phyloP scores from a whole-genome alignment of 2,329 filamentous ascomycete genomes.

The Elsinoe perseae region DNA sequence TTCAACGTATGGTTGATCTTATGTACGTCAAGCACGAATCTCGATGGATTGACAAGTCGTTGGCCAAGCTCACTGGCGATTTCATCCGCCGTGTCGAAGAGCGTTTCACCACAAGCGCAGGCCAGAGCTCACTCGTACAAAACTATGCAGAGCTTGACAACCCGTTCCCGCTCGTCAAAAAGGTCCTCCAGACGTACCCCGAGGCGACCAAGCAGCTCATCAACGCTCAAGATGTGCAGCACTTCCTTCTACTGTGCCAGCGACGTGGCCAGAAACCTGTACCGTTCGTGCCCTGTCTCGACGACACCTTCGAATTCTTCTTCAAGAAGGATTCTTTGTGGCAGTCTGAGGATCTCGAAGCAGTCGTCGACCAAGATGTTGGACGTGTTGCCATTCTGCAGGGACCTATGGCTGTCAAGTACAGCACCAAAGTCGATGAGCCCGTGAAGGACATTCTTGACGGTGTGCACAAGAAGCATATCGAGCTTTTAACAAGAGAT shows the following conservation, averaged over 20 bases:
- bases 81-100: conserved; percentile 97
- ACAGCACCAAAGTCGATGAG: conserved; percentile 82
- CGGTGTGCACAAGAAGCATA: conserved; percentile 81
- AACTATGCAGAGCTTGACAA: conserved; percentile 80
- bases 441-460: conserved; percentile 93
- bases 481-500: conserved; percentile 68
- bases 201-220: conserved; percentile 86
- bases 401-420: conserved; percentile 85
- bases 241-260: conserved; percentile 89
- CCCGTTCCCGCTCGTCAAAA: conserved; percentile 69
- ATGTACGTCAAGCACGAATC: conserved; percentile 87
- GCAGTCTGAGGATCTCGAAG: conserved; percentile 96
- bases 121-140: conserved; percentile 75
- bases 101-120: conserved; percentile 69
- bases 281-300: conserved; percentile 89
- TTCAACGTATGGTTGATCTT: conserved; percentile 78
- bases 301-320: conserved; percentile 97
- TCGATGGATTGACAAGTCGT: conserved; percentile 84
- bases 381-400: conserved; percentile 93
- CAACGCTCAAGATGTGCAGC: conserved; percentile 95
- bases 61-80: conserved; percentile 76
- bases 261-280: conserved; percentile 91
- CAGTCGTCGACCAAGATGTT: conserved; percentile 92
- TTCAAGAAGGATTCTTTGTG: conserved; percentile 99
- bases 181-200: conserved; percentile 73